Conservation (phyloP, 2,329 filamentous ascomycete genomes). For the Talaromyces albobiverticillius region DNA sequence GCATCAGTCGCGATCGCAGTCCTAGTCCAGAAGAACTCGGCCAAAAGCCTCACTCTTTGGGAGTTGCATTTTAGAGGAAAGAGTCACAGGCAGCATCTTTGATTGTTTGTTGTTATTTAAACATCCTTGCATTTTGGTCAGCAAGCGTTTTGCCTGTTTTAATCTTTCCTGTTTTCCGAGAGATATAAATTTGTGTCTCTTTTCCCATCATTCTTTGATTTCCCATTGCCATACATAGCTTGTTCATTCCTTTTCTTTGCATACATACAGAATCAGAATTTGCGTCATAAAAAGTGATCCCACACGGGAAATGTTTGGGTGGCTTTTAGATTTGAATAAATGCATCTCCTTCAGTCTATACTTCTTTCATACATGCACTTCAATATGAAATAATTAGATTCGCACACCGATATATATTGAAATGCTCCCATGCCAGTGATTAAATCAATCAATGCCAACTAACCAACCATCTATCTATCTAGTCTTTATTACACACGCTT, state of each 20-base stretch:
- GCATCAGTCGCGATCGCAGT: conserved; percentile 25
- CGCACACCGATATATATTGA: too few species aligned
- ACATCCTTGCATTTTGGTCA: conserved; percentile 9
- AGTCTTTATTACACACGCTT: conserved; percentile 29
- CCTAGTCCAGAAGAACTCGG: conserved; percentile 32
- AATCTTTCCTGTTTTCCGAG: too few species aligned
- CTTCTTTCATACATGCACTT: too few species aligned
- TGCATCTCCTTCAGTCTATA: too few species aligned
- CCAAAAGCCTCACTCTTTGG: conserved; percentile 29
- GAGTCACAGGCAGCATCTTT: background rate
- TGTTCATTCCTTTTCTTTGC: background rate
- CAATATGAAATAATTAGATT: too few species aligned
- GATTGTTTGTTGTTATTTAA: background rate
- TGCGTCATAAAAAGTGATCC: background rate
- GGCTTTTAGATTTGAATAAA: background rate
- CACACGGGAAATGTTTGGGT: background rate
- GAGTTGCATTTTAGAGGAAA: conserved; percentile 28
- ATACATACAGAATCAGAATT: background rate
- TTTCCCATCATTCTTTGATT: too few species aligned
- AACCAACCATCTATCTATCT: too few species aligned
- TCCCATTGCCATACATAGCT: too few species aligned
- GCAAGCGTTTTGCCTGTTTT: conserved; percentile 10
- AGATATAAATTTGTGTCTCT: too few species aligned
- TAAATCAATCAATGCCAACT: too few species aligned
- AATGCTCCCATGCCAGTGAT: too few species aligned